Evolutionary conservation across 2,329 filamentous ascomycete species (phyloP).

Genomic region (Plenodomus tracheiphilus): DNA sequence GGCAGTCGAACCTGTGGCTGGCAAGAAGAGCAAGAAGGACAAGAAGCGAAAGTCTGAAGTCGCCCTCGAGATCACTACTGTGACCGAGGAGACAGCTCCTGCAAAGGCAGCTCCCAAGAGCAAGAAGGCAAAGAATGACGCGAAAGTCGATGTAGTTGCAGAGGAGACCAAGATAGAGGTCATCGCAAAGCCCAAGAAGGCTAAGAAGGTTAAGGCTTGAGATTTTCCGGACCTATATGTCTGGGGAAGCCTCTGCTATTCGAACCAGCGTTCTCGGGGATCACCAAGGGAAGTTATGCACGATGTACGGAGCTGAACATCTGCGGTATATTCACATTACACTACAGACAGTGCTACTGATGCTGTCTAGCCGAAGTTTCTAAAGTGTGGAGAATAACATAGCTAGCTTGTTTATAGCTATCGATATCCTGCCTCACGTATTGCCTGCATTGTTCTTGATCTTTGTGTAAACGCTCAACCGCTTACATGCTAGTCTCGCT

Average conservation of each 20-base stretch:
- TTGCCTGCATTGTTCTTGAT: no score
- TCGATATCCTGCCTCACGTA: no score
- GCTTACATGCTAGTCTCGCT: no score
- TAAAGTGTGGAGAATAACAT: no score
- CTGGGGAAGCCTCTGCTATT: not conserved
- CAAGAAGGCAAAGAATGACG: conserved; percentile 30
- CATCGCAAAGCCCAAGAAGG: conserved; percentile 13
- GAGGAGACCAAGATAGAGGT: conserved; percentile 22
- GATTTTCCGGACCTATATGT: not conserved
- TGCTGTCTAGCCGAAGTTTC: no score
- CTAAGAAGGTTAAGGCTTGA: conserved; percentile 32
- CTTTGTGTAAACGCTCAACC: no score
- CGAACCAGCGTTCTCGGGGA: not conserved
- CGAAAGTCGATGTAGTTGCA: conserved; percentile 11
- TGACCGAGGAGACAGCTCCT: conserved; percentile 9
- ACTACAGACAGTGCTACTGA: no score
- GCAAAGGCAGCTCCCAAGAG: conserved; percentile 13
- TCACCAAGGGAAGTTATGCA: no score
- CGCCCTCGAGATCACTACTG: conserved; percentile 11
- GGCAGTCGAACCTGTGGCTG: not conserved
- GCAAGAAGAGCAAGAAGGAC: conserved; percentile 18
- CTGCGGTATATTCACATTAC: not conserved
- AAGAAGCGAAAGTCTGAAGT: conserved; percentile 29
- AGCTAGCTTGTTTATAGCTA: no score
- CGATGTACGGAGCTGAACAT: no score